Evolutionary conservation across 805 yeast genomes (phyloP), one percentile per base, ranked within the genome.

Genomic region (Lachancea dasiensis): DNA sequence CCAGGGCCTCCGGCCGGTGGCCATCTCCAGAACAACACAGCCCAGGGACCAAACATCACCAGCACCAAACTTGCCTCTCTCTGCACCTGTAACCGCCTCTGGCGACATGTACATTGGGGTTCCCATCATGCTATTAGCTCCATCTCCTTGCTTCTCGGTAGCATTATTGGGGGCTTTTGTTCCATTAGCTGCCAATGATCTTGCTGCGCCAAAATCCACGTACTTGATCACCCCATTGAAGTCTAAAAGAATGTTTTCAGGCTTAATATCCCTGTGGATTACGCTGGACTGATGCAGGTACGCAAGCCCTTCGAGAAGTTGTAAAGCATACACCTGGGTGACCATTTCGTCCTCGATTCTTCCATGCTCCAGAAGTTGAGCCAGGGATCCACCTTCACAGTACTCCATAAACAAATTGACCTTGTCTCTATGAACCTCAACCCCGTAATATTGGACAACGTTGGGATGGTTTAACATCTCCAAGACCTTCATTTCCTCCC

Each of bases 21-120:
- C 86, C 97, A 92, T 92, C 58, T 92, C 97, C 31, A 90, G 60
- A 2, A 92, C 83, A 61, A 95, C 90, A 61, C 98, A 92, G 3
- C 98, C 98, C 28, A 90, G 67, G 0, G 98, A 86, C 98, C 98
- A 92, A 23, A 92, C 84, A 63, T 92, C 98, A 32, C 63, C 64
- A 4, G 71, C 61, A 23, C 69, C 70, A 36, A 65, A 60, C 26
- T 55, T 56, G 2, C 63, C 60, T 27, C 60, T 60, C 28, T 46
- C 49, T 9, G 73, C 70, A 2, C 97, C 97, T 1, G 92, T 85
- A 41, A 92, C 86, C 0, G 86, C 84, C 54, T 92, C 98, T 0
- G 98, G 98, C 0, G 97, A 86, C 97, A 92, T 90, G 63, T 92
- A 92, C 97, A 90, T 92, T 11, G 97, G 97, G 0, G 98, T 92